Base-by-base conservation (phyloP, 2,329 filamentous ascomycete species). In the Truncatella angustata region DNA sequence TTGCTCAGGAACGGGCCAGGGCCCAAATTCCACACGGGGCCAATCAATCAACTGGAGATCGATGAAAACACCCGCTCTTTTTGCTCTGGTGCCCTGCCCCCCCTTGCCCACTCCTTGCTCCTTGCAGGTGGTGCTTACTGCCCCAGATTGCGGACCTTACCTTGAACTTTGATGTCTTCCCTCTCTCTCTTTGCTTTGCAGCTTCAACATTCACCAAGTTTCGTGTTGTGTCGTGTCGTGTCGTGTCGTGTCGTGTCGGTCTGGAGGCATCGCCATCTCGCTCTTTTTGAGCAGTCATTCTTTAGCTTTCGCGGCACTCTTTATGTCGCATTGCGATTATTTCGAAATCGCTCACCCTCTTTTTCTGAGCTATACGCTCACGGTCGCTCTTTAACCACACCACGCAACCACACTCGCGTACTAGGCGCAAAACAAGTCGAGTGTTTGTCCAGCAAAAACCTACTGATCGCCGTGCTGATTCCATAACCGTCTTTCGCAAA, bases 1-100 rank as follows among this genome's bases (percentile, higher is more conserved):
- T 28, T 44, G 23, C 40, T 44, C 40, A 44, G 40, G 44, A 47
- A 47, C 44, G 24, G 23, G 21, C 28, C 40, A 44, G 40, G 44
- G 35, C 32, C 44, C 28, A 24, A 47, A 47, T 34, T 47, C 44
- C 26, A 32, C n/a, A 34, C 18, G 23, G n/a, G 26, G 32, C 44
- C 44, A 47, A 47, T 47, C 28, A 47, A 21, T 20, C 9, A 12
- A 28, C 20, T 32, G 28, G 7, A 32, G 21, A 44, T 47, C 44
- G 26, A 16, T 32, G 26, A 32, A 7, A 32, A 14, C 40, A 44
- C 23, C 40, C 40, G n/a, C 40, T 26, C n/a, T 24, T 28, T 44
- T 44, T 21, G 16, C 40, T 44, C 40, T 24, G 16, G 21, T 24
- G 28, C 40, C 40, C 18, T 30, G 6, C 14, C 18, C 36, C n/a